Evolutionary conservation across 192 early-diverging fungal species (phyloP).

Genomic region (Rhizophagus clarus): DNA sequence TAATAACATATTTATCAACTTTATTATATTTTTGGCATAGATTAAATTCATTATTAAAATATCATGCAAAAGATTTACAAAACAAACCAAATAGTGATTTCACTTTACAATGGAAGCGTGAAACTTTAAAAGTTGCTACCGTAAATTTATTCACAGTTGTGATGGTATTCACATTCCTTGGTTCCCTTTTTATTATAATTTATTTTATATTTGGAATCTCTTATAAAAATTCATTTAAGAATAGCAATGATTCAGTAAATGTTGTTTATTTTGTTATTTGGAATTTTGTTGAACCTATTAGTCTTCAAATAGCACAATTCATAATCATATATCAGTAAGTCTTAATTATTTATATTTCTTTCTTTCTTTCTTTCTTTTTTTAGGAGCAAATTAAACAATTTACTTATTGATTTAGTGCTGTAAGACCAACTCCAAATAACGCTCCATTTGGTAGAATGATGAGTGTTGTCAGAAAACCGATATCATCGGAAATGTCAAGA

Average conservation of each 20-base stretch:
- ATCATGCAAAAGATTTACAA: conserved; percentile 5
- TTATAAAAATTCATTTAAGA: background rate
- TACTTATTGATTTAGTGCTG: background rate
- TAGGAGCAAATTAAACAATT: no score
- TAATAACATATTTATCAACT: background rate
- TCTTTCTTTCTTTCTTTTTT: background rate
- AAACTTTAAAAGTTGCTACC: conserved; percentile 8
- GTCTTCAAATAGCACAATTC: conserved; percentile 4
- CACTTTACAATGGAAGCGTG: background rate
- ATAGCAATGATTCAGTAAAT: background rate
- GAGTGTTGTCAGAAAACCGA: background rate
- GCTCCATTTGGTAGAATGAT: background rate
- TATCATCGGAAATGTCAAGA: background rate
- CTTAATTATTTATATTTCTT: background rate
- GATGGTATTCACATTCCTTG: background rate
- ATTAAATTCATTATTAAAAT: background rate
- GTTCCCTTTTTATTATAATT: background rate
- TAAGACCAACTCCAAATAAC: background rate
- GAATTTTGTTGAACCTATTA: conserved; percentile 14
- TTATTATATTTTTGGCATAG: conserved; percentile 2
- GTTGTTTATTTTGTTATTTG: background rate
- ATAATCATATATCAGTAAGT: conserved; percentile 13
- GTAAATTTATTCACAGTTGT: conserved; percentile 1
- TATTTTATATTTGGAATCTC: background rate
- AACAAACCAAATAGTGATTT: background rate